Base-by-base conservation (phyloP, 352 stramenopile genomes). In the Phytophthora vignae region DNA sequence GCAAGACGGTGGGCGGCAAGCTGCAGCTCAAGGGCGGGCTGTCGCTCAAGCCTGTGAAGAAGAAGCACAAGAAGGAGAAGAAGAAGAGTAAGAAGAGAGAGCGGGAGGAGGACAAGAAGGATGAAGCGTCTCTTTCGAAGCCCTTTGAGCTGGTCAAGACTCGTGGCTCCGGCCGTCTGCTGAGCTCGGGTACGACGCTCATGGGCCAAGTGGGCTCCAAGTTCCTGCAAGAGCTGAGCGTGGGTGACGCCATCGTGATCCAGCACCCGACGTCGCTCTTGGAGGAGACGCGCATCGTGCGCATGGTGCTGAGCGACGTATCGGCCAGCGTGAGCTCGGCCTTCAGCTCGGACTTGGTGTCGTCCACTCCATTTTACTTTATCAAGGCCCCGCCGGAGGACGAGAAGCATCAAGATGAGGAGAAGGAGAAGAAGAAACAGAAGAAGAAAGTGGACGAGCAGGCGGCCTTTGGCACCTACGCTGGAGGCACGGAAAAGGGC, bases 301-400 rank as follows among this genome's bases (percentile, higher is more conserved):
- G 87, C 33, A 97, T 97, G 90, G 92, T 98, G 63, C 79, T 98
- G 12, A 96, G 87, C 55, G 90, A 98, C 67, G 82, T 96, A 15
- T 96, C 87, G 49, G 89, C 89, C 49, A 88, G 86, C 25, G 71
- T 98, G 64, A 97, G 88, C 66, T 96, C 87, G 4, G 76, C 87
- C 38, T 97, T 98, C 62, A 96, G 88, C 70, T 92, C 90, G 21
- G 92, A 98, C 62, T 70, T 98, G 21, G 88, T 97, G 55, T 96
- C 89, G 9, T 96, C 90, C 11, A 97, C 90, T 14, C 74, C 88
- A 9, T 98, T 98, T 67, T 82, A 92, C 64, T 98, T 87, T 69
- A 96, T 98, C 52, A 92, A 93, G 53, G 91, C 91, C 1, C 92
- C 92, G 4, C 78, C 83, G 0, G 84, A 95, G 21, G 80, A 91